Percentiles rank a stretch among this genome's conserved stretches.
phyloP scores from a whole-genome alignment of 73 alveolate genomes.

The Effrenium voratum region DNA sequence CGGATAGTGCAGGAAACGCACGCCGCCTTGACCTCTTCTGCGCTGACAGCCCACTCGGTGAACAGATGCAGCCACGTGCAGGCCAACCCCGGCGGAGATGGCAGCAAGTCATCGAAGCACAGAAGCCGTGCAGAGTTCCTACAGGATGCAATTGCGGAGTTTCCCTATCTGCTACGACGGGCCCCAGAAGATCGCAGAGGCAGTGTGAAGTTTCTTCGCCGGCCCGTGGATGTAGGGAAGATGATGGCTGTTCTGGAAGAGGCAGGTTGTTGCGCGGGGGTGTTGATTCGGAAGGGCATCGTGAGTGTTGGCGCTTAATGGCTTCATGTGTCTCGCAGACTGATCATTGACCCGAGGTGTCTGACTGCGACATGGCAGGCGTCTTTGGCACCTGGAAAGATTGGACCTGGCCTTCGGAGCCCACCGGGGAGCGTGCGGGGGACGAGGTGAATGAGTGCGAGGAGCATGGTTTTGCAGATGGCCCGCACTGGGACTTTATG shows the following conservation, averaged over 20 bases:
- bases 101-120: not conserved
- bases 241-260: not conserved
- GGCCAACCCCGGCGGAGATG: not conserved
- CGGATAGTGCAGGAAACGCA: not conserved
- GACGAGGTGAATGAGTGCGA: no score
- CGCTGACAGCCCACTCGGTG: not conserved
- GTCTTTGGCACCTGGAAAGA: not conserved
- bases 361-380: no score
- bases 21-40: not conserved
- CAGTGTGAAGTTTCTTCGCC: constrained; percentile 21
- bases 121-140: not conserved
- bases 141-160: not conserved
- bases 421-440: not conserved
- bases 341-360: no score
- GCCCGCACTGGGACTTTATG: not conserved
- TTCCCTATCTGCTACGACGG: constrained; percentile 3
- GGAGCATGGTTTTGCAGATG: no score
- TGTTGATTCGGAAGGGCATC: not conserved
- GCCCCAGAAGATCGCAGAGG: not conserved
- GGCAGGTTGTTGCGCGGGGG: no score
- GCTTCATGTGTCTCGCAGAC: no score
- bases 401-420: not conserved
- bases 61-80: not conserved
- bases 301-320: not conserved
- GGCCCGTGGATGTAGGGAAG: not conserved